Base-by-base conservation (phyloP, 345 rosid species). In the Isatis tinctoria region DNA sequence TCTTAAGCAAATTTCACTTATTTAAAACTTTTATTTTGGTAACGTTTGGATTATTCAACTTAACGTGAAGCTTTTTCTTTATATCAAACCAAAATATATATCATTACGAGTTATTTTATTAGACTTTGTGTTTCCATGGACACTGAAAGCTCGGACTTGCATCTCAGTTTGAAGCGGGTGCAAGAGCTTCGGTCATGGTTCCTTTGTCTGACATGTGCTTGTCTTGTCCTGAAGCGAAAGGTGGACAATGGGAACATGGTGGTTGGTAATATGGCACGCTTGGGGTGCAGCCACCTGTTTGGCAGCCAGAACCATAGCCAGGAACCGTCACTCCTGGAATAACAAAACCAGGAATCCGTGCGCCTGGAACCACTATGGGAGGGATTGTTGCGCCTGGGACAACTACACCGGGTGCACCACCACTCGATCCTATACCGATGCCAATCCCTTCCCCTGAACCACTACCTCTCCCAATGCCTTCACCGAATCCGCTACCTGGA, bases 261-360 rank as follows among this genome's bases (percentile, higher is more conserved):
- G 78, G 61, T 48, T 27, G 36, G 75, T 76, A 76, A 45, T 39
- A 33, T 12, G 76, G 73, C 22, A 16, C 52, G 33, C n/a, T 68
- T 1, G 75, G 72, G n/a, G 56, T 45, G 60, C 80, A 77, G 3
- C 77, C 68, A 71, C 68, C 67, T 3, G 45, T 77, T 71, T 64
- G 72, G 67, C 80, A 71, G 16, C 76, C 72, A 39, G 45, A n/a
- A 56, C 72, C 72, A 43, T 24, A 62, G 28, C 77, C 51, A 49
- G 81, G 81, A 66, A 78, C 69, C 5, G 64, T 66, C 5, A 66
- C 60, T 24, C 81, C 77, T 9, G 81, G 81, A 67, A 78, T 72
- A 64, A 51, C 58, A 67, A 78, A 72, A 43, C 81, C 69, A 1
- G 81, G 81, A 35, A 78, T 72, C 24, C 26, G 37, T 58, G 81